phyloP scores from a whole-genome alignment of 805 yeast species.

The Maudiozyma serrabonitensis region DNA sequence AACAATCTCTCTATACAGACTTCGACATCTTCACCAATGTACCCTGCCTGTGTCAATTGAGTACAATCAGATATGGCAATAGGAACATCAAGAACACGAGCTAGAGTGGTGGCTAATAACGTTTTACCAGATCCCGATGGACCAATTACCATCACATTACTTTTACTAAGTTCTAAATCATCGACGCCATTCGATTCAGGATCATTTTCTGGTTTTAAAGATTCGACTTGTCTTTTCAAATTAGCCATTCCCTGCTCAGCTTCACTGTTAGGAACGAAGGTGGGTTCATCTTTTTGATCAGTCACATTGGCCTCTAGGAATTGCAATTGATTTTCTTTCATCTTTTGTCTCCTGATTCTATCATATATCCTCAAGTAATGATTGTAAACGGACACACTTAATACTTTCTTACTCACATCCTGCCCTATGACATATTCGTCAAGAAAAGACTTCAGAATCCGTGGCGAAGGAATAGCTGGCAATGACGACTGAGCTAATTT shows the following conservation, averaged over 20 bases:
- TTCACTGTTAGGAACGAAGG: constrained; percentile 19
- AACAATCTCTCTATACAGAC: constrained; percentile 44
- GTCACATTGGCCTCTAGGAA: constrained; percentile 22
- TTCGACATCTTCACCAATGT: constrained; percentile 57
- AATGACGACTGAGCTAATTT: constrained; percentile 9
- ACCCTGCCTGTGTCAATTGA: constrained; percentile 54
- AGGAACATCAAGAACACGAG: constrained; percentile 43
- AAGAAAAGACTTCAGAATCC: constrained; percentile 34
- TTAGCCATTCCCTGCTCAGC: constrained; percentile 24
- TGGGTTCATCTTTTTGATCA: constrained; percentile 12
- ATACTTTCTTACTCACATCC: constrained; percentile 44
- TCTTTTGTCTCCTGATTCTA: constrained; percentile 26
- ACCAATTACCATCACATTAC: constrained; percentile 46
- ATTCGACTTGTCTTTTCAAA: constrained; percentile 23
- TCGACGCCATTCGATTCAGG: constrained; percentile 25
- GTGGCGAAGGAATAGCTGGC: constrained; percentile 38
- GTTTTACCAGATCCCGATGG: constrained; percentile 61
- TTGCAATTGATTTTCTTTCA: constrained; percentile 18
- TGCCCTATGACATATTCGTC: constrained; percentile 51
- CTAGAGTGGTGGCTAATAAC: constrained; percentile 44
- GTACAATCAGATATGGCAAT: constrained; percentile 54
- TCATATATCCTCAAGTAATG: constrained; percentile 44
- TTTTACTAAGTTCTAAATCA: constrained; percentile 42
- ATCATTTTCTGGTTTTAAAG: constrained; percentile 7
- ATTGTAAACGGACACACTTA: constrained; percentile 52